Evolutionary conservation across 805 yeast species (phyloP).

Genomic region (Starmerella asiatica): DNA sequence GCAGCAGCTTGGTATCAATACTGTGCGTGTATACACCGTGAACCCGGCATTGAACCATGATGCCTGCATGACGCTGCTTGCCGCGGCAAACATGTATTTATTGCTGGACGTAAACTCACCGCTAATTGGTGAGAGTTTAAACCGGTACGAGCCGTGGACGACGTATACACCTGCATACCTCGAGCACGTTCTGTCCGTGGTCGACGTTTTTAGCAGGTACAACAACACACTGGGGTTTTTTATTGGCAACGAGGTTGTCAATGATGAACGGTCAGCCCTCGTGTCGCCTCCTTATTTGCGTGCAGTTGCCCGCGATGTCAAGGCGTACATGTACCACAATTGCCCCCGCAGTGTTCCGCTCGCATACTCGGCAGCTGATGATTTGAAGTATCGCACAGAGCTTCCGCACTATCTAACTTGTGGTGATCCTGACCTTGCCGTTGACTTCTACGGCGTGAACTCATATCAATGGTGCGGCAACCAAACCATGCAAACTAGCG

Average conservation of each 20-base stretch:
- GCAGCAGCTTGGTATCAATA: constrained; percentile 74
- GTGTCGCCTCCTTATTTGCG: constrained; percentile 64
- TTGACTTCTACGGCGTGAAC: constrained; percentile 71
- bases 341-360: constrained; percentile 63
- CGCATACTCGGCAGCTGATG: constrained; percentile 96
- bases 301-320: constrained; percentile 69
- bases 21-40: constrained; percentile 76
- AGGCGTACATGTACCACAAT: constrained; percentile 47
- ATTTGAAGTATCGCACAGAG: constrained; percentile 58
- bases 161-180: constrained; percentile 60
- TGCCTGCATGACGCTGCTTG: constrained; percentile 79
- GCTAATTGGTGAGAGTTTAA: constrained; percentile 57
- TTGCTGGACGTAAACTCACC: constrained; percentile 90
- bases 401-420: constrained; percentile 74
- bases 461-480: constrained; percentile 80
- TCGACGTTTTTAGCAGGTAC: constrained; percentile 68
- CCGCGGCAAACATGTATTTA: constrained; percentile 83
- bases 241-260: constrained; percentile 84
- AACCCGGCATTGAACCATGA: constrained; percentile 76
- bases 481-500: constrained; percentile 70
- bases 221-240: constrained; percentile 83
- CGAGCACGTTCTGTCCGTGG: constrained; percentile 61
- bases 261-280: constrained; percentile 52
- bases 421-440: constrained; percentile 37
- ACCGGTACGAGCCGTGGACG: constrained; percentile 90